Base-by-base conservation (phyloP, 768 basidiomycete genomes). In the Tremella mesenterica region DNA sequence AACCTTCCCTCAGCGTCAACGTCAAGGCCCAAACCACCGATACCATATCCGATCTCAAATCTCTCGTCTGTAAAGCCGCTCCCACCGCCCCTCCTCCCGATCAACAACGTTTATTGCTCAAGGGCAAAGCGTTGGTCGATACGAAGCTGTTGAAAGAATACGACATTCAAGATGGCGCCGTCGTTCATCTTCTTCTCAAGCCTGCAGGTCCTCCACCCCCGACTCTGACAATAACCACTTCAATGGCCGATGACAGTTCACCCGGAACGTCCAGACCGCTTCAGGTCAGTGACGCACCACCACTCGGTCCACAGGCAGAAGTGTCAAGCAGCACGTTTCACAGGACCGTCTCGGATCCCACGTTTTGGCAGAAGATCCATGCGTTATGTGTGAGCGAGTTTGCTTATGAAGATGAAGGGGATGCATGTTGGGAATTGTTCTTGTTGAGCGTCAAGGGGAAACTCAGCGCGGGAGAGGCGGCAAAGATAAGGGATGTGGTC, bases 121-220 rank as follows among this genome's bases (percentile, higher is more conserved):
- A 92, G 75, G 95, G 95, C 52, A 99, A 99, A 73, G 90, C 85
- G 0, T 80, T 97, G 58, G 83, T 82, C 14, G 93, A 96, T 76
- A 76, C 76, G 23, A 93, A 92, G 70, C 81, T 99, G 9, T 76
- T 97, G 34, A 85, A 85, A 67, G 95, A 97, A 71, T 99, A 96
- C 77, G 81, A 76, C 66, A 78, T 92, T 65, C 81, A 83, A 64
- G 81, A 84, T 67, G 86, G 85, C 10, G 84, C 87, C 60, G 85
- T 82, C 10, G 76, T 97, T 63, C 93, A 85, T 72, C 77, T 99
- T 41, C 84, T 91, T 77, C 75, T 91, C 71, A 93, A 92, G 67
- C 79, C 88, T 2, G 61, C 79, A 21, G 38, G 6, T 41, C 38
- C 14, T 18, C 4, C 38, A 16, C 56, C 59, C 10, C 69, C 67